phyloP scores from a whole-genome alignment of 164 flowering plant genomes.

The Nymphaea colorata region DNA sequence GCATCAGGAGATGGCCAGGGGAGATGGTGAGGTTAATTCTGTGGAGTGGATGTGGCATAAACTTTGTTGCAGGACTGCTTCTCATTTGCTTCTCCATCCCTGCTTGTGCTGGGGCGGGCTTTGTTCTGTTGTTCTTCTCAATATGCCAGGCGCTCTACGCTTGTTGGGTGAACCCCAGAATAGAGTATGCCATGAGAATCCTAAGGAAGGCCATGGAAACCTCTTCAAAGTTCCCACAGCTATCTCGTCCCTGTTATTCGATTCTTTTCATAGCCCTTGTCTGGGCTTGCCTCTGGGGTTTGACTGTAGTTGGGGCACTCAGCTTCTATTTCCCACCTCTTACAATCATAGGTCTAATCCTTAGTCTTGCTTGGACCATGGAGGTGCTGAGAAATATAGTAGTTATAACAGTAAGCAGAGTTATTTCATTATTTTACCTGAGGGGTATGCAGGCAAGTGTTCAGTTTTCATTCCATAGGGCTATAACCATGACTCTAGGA shows the following conservation, averaged over 20 bases:
- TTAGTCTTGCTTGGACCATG: slow-evolving; percentile 79
- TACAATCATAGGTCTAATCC: slow-evolving; percentile 35
- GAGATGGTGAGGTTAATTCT: slow-evolving; percentile 61
- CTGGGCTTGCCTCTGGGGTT: slow-evolving; percentile 77
- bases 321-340: slow-evolving; percentile 57
- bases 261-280: slow-evolving; percentile 62
- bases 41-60: slow-evolving; percentile 49
- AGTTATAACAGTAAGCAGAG: slow-evolving; percentile 67
- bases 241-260: slow-evolving; percentile 61
- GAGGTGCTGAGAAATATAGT: slow-evolving; percentile 87
- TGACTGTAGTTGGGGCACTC: slow-evolving; percentile 72
- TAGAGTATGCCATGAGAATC: slow-evolving; percentile 36
- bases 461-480: slow-evolving; percentile 71
- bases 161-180: slow-evolving; percentile 68
- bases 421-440: slow-evolving; percentile 64
- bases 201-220: slow-evolving; percentile 55
- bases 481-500: slow-evolving; percentile 61
- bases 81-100: slow-evolving; percentile 78
- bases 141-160: slow-evolving; percentile 80
- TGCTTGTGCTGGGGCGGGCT: slow-evolving; percentile 59
- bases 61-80: slow-evolving; percentile 63
- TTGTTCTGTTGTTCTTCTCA: slow-evolving; percentile 41
- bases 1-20: slow-evolving; percentile 57
- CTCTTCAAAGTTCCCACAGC: slow-evolving; percentile 44
- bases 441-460: slow-evolving; percentile 83